Evolutionary conservation across 345 rosid genomes (phyloP), one percentile per base, ranked within the genome.

Genomic region (Citrus mangshanensis): DNA sequence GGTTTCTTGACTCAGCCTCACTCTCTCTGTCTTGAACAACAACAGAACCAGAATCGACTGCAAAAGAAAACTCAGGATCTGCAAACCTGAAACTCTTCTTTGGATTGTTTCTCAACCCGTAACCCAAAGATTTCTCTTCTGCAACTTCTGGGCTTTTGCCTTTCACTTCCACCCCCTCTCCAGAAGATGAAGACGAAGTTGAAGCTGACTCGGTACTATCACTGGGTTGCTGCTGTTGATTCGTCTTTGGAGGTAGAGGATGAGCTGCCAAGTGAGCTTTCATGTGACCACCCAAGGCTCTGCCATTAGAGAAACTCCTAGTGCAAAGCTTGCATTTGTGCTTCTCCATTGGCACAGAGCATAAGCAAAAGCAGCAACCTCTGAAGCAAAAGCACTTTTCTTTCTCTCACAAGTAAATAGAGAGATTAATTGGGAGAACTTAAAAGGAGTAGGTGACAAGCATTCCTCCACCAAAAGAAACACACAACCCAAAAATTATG

Each of bases 401-500:
- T 74, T 55, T 64, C 9, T 69, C 32, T 81, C 40, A 76, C 73
- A 58, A 70, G 78, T 24, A 58, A 42, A 49, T 19, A 66, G 68
- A 32, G 42, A 19, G 77, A 72, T 83, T 78, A 87, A 84, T 74
- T 82, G 89, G 81, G 89, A 79, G 88, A 85, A 88, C 79, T 90
- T 85, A 89, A 90, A 89, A 88, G 91, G 94, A 93, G 98, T 94
- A 91, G 99, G 95, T 94, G 91, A 93, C 97, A 93, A 94, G 97
- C 97, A 88, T 92, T 88, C 93, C 82, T 86, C 92, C 91, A 86
- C 91, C 90, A 88, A 89, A 85, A 84, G 80, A 82, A 72, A 81
- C 87, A 82, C 84, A 85, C 84, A 81, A 79, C 80, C 78, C 80
- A 87, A 82, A 85, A 85, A 82, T 80, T 84, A 85, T 89, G 88